These are phyloP conservation scores for Malassezia restricta DNA, from an alignment of 1,284 basidiomycete genomes.

Conservation along the genomic window DNA sequence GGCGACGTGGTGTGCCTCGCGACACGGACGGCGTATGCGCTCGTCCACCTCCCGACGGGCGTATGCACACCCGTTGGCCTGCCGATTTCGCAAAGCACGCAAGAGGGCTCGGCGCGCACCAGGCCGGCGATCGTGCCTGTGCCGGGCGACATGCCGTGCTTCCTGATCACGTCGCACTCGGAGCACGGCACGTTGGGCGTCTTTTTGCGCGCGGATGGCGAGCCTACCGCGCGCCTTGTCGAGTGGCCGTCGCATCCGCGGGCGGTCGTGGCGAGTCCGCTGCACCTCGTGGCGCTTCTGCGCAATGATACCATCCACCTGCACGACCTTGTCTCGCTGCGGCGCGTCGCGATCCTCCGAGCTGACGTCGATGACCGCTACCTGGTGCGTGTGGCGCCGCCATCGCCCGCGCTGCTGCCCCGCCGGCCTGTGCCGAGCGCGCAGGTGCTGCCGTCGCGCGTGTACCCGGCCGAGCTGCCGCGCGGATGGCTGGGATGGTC, in stretches of 20 bases:
- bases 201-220: constrained; percentile 35
- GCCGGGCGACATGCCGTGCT: constrained; percentile 13
- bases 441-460: background rate
- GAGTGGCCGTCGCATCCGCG: constrained; percentile 44
- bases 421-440: background rate
- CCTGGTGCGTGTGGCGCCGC: constrained; percentile 8
- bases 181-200: constrained; percentile 35
- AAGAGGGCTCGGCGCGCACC: constrained; percentile 30
- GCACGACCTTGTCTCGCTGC: constrained; percentile 20
- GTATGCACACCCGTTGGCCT: constrained; percentile 29
- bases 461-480: background rate
- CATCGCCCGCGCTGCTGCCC: background rate
- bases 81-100: constrained; percentile 38
- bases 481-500: background rate
- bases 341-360: constrained; percentile 20
- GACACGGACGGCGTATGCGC: constrained; percentile 33
- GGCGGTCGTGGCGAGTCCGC: constrained; percentile 24
- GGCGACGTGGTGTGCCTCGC: constrained; percentile 36
- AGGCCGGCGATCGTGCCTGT: constrained; percentile 37
- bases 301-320: constrained; percentile 38
- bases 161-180: constrained; percentile 40
- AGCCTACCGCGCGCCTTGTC: constrained; percentile 36
- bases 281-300: constrained; percentile 30
- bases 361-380: constrained; percentile 24
- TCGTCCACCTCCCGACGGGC: constrained; percentile 29